Evolutionary conservation across 768 basidiomycete species (phyloP).

Genomic region (Boletus rubescentipes): DNA sequence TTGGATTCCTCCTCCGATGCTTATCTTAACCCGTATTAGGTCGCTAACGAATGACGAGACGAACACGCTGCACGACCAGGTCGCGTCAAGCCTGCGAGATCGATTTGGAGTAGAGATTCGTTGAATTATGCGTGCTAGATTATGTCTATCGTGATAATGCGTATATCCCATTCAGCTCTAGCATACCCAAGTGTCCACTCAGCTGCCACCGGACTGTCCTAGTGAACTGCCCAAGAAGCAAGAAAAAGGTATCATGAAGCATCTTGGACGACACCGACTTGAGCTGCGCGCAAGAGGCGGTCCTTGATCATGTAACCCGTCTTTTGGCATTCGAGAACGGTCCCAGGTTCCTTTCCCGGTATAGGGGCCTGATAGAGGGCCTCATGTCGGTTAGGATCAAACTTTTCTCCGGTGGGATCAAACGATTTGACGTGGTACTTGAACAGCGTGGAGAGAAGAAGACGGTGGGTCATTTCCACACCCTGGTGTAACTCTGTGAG

Average conservation of each 20-base stretch:
- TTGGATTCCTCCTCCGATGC: not conserved
- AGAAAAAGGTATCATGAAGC: slow-evolving; percentile 31
- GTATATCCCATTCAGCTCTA: slow-evolving; percentile 21
- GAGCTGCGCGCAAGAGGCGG: slow-evolving; percentile 88
- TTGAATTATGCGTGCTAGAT: slow-evolving; percentile 50
- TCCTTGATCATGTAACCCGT: slow-evolving; percentile 93
- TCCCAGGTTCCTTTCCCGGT: slow-evolving; percentile 86
- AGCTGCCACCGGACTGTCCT: not conserved
- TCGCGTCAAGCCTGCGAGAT: slow-evolving; percentile 53
- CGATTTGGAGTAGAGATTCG: slow-evolving; percentile 86
- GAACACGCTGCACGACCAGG: slow-evolving; percentile 70
- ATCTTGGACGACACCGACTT: slow-evolving; percentile 93
- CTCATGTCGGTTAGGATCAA: slow-evolving; percentile 95
- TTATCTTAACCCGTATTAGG: slow-evolving; percentile 38
- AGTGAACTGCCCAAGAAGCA: not conserved
- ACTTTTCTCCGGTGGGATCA: slow-evolving; percentile 88
- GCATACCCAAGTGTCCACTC: slow-evolving; percentile 15
- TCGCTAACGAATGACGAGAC: slow-evolving; percentile 89
- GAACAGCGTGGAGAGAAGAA: slow-evolving; percentile 85
- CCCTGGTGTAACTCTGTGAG: slow-evolving; percentile 78
- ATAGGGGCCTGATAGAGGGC: slow-evolving; percentile 92
- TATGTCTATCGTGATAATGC: slow-evolving; percentile 36
- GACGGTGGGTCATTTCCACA: slow-evolving; percentile 89
- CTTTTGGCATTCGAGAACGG: slow-evolving; percentile 89
- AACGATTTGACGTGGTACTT: slow-evolving; percentile 91